Base-by-base conservation (phyloP, 495 filamentous ascomycete genomes). In the Lasiosphaeris hirsuta region DNA sequence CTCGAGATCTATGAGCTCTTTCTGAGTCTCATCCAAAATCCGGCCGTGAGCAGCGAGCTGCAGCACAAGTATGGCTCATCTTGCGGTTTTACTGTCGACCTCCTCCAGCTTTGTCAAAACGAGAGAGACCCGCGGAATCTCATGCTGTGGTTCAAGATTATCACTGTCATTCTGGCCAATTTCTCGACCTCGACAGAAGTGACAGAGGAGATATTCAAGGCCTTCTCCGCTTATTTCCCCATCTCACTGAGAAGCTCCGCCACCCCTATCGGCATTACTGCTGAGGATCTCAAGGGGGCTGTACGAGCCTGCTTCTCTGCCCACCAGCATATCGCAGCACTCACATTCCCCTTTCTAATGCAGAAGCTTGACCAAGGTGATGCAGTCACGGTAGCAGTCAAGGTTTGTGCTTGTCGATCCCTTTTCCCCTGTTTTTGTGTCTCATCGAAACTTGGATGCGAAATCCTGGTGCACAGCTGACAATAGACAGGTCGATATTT, bases 91-190 rank as follows among this genome's bases (percentile, higher is more conserved):
- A 68, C 73, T 33, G 55, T 69, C 47, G 66, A 69, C 37, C 64
- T 80, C 7, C 59, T 80, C 7, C 66, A 72, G 48, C 51, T 80
- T 10, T 79, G 74, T 51, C 69, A 65, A 47, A 69, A 67, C 34
- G 81, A 84, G 60, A 73, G 79, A 50, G 74, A 80, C 37, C 78
- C 80, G 0, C 62, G 66, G 36, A 79, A 78, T 55, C 67, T 84
- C 8, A 67, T 76, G 58, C 56, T 76, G 17, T 75, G 79, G 70
- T 82, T 84, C 56, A 64, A 64, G 13, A 72, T 74, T 19, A 61
- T 81, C 11, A 58, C 61, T 18, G 51, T 51, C 4, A 63, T 82
- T 30, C 54, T 79, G 5, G 56, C 63, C 18, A 68, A 69, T 11
- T 81, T 73, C 58, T 64, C 70, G 6, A 65, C 72, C 10, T 74